These are phyloP conservation scores for Zostera marina DNA, from an alignment of 116 monocot species.

Conservation along the genomic window DNA sequence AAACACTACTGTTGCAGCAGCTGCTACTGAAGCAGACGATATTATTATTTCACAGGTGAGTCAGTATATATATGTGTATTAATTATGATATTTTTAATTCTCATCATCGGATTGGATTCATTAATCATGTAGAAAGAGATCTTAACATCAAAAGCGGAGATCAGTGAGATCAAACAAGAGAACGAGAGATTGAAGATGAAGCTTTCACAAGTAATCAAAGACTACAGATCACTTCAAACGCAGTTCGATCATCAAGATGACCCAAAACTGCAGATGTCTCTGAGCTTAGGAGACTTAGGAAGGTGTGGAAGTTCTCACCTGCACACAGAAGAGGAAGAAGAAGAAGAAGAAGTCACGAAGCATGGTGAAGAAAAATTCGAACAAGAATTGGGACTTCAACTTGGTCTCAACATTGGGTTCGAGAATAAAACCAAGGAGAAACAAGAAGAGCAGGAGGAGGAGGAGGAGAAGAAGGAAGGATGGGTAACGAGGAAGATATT, in stretches of 20 bases:
- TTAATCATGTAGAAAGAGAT: slow-evolving; percentile 8
- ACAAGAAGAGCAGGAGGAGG: neutral
- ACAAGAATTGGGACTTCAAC: neutral
- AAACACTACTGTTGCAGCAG: neutral
- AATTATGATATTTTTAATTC: too few relatives aligned
- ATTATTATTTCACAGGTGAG: too few relatives aligned
- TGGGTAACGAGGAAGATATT: slow-evolving; percentile 1
- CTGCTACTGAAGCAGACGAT: too few relatives aligned
- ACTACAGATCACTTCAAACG: slow-evolving; percentile 48
- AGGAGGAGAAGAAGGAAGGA: slow-evolving; percentile 1
- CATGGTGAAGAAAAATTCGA: neutral
- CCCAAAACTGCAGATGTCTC: neutral
- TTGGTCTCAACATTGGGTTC: neutral
- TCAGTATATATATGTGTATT: too few relatives aligned
- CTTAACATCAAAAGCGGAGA: slow-evolving; percentile 21
- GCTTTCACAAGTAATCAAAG: slow-evolving; percentile 32
- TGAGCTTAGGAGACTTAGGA: slow-evolving; percentile 3
- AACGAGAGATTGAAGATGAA: slow-evolving; percentile 50
- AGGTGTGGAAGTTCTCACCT: neutral
- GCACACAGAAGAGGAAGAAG: neutral
- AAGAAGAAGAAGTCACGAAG: neutral
- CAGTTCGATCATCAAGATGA: slow-evolving; percentile 15
- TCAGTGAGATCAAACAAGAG: slow-evolving; percentile 66
- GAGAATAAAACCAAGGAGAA: neutral
- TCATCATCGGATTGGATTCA: too few relatives aligned